Evolutionary conservation across 805 yeast species (phyloP).

Genomic region (Zygosaccharomyces siamensis): DNA sequence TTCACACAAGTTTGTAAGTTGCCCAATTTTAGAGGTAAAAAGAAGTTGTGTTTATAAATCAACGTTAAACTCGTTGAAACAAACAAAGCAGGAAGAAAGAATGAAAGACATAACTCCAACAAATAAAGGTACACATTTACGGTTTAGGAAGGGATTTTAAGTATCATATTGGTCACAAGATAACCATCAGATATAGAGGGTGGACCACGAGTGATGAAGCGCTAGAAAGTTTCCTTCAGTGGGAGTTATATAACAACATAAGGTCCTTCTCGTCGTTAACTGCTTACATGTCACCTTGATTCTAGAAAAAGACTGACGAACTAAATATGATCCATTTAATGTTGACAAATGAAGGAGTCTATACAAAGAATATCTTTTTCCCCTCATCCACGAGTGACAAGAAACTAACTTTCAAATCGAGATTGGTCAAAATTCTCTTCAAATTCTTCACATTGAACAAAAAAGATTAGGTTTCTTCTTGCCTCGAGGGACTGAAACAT

Average conservation of each 20-base stretch:
- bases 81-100: background rate
- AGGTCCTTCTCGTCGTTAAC: too few relatives aligned
- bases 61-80: background rate
- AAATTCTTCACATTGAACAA: slow-evolving; percentile 22
- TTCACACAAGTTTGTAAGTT: background rate
- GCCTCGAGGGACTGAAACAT: background rate
- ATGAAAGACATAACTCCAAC: background rate
- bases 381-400: slow-evolving; percentile 20
- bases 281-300: too few relatives aligned
- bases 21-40: background rate
- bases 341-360: background rate
- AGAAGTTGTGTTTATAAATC: background rate
- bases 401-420: slow-evolving; percentile 21
- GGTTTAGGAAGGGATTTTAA: too few relatives aligned
- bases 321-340: background rate
- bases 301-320: too few relatives aligned
- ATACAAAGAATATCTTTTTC: slow-evolving; percentile 23
- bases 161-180: too few relatives aligned
- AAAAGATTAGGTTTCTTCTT: slow-evolving; percentile 7
- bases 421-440: slow-evolving; percentile 15
- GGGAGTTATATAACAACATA: too few relatives aligned
- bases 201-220: too few relatives aligned
- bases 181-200: too few relatives aligned
- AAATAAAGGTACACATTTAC: background rate
- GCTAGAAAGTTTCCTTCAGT: too few relatives aligned